Evolutionary conservation across 164 flowering plant genomes (phyloP), one percentile per base, ranked within the genome.

Genomic region (Dillenia suffruticosa): DNA sequence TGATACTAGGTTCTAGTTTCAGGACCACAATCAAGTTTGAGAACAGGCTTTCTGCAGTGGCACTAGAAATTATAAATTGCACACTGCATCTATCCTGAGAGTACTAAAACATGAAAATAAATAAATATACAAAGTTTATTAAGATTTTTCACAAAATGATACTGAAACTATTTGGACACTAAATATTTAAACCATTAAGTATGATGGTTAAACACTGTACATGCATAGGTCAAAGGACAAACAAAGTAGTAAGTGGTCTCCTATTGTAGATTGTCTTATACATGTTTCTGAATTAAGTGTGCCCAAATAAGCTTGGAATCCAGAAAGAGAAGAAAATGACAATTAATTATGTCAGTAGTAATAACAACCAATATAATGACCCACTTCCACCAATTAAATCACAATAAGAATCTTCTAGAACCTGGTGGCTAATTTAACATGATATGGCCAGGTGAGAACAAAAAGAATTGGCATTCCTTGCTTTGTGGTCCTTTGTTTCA

Each of bases 391-490:
- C 65, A 26, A 71, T 65, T 62, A 70, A 70, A 66, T 46, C 46
- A 54, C 59, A 68, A 70, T 70, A 49, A 70, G 77, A 77, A 79
- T 67, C 73, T 80, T 44, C 47, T 55, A 5, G 57, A 54, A 74
- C 5, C 40, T 32, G 40, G 78, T 65, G 47, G 64, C 65, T 48
- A 63, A 26, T 40, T 55, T 13, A 50, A 66, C 58, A 63, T 62
- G 49, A 61, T 46, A 62, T 46, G 64, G 71, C 66, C 65, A 22
- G 54, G 54, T 48, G 46, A 59, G 58, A 63, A 68, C 63, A 51
- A 51, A 62, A 70, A 66, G 63, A 50, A 71, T 74, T 76, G 80
- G 70, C 81, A 76, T 76, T 80, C 73, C 40, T 32, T 6, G 7
- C 7, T 5, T 32, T 71, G 56, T 17, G 49, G 43, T 32, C 11